A percentile compares a stretch with the other conserved stretches of the same genome.
Evolutionary conservation across 2,329 filamentous ascomycete species (phyloP).

Genomic region (Didymella lethalis): DNA sequence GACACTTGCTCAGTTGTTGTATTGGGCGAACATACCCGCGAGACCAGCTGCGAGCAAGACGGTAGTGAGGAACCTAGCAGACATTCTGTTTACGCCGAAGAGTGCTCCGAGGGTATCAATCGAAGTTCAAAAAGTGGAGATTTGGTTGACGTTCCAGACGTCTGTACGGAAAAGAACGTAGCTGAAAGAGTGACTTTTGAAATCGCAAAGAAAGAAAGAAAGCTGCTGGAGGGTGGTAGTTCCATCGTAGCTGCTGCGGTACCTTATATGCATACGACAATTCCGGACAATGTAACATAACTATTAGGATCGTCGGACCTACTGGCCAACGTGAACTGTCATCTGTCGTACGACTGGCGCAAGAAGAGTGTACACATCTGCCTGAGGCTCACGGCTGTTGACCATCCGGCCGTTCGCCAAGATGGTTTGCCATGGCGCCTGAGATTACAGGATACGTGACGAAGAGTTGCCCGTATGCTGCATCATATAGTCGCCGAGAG

Average conservation of each 20-base stretch:
- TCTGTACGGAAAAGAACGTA: neutral
- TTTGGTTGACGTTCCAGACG: slow-evolving; percentile 9
- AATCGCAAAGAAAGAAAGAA: slow-evolving; percentile 4
- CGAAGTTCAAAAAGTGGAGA: neutral
- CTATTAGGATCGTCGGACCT: neutral
- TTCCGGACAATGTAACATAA: neutral
- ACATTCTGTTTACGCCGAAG: neutral
- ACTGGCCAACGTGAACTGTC: neutral
- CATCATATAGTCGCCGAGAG: slow-evolving; percentile 7
- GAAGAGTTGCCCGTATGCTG: neutral
- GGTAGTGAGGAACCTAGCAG: slow-evolving; percentile 4
- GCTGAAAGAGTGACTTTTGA: slow-evolving; percentile 11
- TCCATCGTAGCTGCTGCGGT: neutral
- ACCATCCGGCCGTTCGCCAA: slow-evolving; percentile 17
- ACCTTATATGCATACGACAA: slow-evolving; percentile 9
- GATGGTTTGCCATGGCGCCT: neutral
- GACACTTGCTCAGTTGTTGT: neutral
- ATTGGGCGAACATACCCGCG: slow-evolving; percentile 2
- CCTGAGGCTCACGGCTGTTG: slow-evolving; percentile 18
- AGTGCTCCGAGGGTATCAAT: neutral
- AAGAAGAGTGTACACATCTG: slow-evolving; percentile 6
- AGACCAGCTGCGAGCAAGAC: slow-evolving; percentile 19
- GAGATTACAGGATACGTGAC: slow-evolving; percentile 9
- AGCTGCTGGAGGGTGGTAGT: neutral
- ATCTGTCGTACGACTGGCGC: slow-evolving; percentile 5